Base-by-base conservation (phyloP, 148 eudicot species). In the Simmondsia chinensis region DNA sequence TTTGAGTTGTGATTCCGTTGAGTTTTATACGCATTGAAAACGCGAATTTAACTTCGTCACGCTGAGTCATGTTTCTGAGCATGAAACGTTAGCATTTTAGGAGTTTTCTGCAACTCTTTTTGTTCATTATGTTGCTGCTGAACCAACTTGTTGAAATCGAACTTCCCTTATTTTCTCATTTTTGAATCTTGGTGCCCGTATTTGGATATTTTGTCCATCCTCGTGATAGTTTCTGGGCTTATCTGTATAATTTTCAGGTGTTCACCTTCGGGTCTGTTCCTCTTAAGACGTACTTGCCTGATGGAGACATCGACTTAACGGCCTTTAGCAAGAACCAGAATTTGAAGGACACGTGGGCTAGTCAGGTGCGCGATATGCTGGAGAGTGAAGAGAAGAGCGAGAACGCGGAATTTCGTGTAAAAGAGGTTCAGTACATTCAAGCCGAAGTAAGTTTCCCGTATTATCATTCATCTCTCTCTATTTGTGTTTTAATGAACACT, bases 211-310 rank as follows among this genome's bases (percentile, higher is more conserved):
- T 52, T 29, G 15, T 61, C 18, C 33, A 14, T 39, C 36, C n/a
- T n/a, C n/a, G n/a, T 44, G 14, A 52, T n/a, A n/a, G n/a, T 12
- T 15, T 56, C 26, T 43, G 18, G 26, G n/a, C 24, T 46, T 20
- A 32, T 43, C 20, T 54, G 36, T 26, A 21, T 59, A 38, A 19
- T 20, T 47, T 30, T 43, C 60, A 80, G 97, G 97, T 88, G 42
- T 80, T 74, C 62, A 73, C 87, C 30, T 88, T 83, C 69, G 97
- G 97, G 37, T 88, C 97, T 57, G 94, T 88, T 32, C 94, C 97
- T 29, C 76, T 88, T 39, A 80, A 84, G 70, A 88, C 97, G 21
- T 88, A 88, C 48, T 71, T 88, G 39, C 97, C 97, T 25, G 97
- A 88, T 69, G 94, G 97, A 33, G 97, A 88, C 60, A 88, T 88